Percentiles rank a stretch among this genome's conserved stretches.
phyloP scores from a whole-genome alignment of 345 rosid genomes.

The Citrus cavaleriei region DNA sequence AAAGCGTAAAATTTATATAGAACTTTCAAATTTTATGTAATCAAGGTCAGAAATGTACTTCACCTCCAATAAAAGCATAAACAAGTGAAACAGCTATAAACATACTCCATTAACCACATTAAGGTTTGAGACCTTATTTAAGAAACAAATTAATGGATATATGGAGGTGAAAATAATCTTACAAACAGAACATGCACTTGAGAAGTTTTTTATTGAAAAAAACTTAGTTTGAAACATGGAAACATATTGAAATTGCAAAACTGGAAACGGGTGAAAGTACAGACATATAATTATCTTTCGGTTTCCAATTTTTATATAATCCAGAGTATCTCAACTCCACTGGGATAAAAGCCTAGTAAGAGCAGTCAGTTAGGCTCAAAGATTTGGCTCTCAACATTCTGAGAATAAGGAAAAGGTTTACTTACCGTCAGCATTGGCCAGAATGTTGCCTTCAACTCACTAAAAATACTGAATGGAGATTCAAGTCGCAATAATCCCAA shows the following conservation, averaged over 20 bases:
- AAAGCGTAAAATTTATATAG: no score
- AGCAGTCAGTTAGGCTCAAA: background rate
- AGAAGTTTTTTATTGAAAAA: background rate
- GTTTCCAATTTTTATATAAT: background rate
- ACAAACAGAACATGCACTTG: background rate
- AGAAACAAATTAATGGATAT: background rate
- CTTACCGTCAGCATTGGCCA: constrained; percentile 87
- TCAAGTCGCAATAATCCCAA: constrained; percentile 81
- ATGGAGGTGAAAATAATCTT: background rate
- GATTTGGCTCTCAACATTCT: background rate
- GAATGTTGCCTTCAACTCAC: constrained; percentile 73
- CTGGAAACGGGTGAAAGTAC: background rate
- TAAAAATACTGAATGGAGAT: constrained; percentile 63
- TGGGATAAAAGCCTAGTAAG: background rate
- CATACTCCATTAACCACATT: background rate
- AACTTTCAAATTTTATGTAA: no score
- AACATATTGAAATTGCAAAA: background rate
- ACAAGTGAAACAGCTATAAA: background rate
- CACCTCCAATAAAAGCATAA: background rate
- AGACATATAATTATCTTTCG: background rate
- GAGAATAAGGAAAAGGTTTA: constrained; percentile 3
- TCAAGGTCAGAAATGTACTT: background rate
- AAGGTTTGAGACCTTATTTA: background rate
- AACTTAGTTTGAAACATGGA: background rate
- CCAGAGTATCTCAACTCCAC: background rate